phyloP scores from a whole-genome alignment of 2,329 filamentous ascomycete genomes.

The Rugonectria rugulosa region DNA sequence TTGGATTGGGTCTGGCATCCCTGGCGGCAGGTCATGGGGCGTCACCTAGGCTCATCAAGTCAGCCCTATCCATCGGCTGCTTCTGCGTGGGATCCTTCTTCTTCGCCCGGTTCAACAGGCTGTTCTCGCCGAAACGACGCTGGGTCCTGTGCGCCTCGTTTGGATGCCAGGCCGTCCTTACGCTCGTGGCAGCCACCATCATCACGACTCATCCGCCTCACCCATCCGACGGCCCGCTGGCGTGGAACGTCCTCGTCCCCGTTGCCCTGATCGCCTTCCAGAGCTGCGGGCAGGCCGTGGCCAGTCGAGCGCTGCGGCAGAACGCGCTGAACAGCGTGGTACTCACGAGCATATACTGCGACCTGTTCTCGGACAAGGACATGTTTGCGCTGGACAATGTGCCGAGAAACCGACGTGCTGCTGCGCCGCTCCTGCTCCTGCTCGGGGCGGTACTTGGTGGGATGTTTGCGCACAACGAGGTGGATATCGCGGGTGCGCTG shows the following conservation, averaged over 20 bases:
- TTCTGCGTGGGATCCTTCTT: slow-evolving; percentile 78
- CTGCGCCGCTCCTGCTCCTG: slow-evolving; percentile 58
- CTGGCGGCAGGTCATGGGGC: slow-evolving; percentile 48
- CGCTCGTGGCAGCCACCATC: slow-evolving; percentile 60
- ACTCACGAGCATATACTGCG: slow-evolving; percentile 82
- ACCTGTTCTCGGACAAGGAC: slow-evolving; percentile 72
- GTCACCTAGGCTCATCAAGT: slow-evolving; percentile 56
- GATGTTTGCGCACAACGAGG: slow-evolving; percentile 51
- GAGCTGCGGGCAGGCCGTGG: slow-evolving; percentile 80
- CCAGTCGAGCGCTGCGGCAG: slow-evolving; percentile 72
- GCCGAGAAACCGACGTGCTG: slow-evolving; percentile 58
- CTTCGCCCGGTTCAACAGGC: slow-evolving; percentile 74
- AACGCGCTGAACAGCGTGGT: slow-evolving; percentile 79
- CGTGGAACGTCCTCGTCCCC: slow-evolving; percentile 70
- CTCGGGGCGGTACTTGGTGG: slow-evolving; percentile 59
- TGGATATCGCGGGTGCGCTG: slow-evolving; percentile 61
- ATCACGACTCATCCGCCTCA: slow-evolving; percentile 56
- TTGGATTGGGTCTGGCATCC: slow-evolving; percentile 68
- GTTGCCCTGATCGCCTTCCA: slow-evolving; percentile 78
- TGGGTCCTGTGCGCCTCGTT: slow-evolving; percentile 72
- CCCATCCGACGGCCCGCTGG: slow-evolving; percentile 47
- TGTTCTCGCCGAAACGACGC: slow-evolving; percentile 63
- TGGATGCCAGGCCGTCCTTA: slow-evolving; percentile 57
- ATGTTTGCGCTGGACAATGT: slow-evolving; percentile 54
- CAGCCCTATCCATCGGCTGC: slow-evolving; percentile 69